These are phyloP conservation scores for Letharia lupina DNA, from an alignment of 495 filamentous ascomycete genomes.

Conservation along the genomic window DNA sequence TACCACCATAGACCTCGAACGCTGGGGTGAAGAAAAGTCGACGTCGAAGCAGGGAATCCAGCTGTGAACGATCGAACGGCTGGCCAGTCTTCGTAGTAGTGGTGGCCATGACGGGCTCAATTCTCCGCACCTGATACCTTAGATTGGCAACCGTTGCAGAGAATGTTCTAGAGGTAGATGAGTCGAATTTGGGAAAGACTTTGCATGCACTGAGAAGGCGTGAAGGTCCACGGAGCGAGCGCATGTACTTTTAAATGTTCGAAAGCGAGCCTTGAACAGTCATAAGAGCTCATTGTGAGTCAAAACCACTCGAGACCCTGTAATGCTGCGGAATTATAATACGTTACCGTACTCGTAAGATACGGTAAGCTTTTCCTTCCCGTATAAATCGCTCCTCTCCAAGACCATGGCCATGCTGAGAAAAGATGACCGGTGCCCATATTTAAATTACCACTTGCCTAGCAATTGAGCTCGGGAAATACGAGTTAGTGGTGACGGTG, in stretches of 20 bases:
- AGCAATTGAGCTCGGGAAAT: too few species aligned
- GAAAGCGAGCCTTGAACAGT: background rate
- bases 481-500: too few species aligned
- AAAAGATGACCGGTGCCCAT: too few species aligned
- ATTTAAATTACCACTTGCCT: too few species aligned
- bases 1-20: conserved; percentile 89
- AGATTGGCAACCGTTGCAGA: conserved; percentile 18
- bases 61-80: conserved; percentile 67
- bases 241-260: conserved; percentile 24
- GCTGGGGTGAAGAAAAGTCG: conserved; percentile 90
- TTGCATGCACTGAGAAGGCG: conserved; percentile 18
- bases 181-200: background rate
- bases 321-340: background rate
- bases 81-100: conserved; percentile 76
- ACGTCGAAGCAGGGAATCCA: conserved; percentile 79
- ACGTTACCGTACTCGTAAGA: background rate
- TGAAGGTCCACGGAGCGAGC: conserved; percentile 21
- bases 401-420: too few species aligned
- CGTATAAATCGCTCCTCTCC: background rate
- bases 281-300: conserved; percentile 4
- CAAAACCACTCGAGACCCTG: background rate
- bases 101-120: conserved; percentile 47
- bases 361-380: background rate
- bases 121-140: conserved; percentile 26
- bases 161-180: conserved; percentile 21